phyloP scores from a whole-genome alignment of 2,329 filamentous ascomycete species.

The Aspergillus versicolor region DNA sequence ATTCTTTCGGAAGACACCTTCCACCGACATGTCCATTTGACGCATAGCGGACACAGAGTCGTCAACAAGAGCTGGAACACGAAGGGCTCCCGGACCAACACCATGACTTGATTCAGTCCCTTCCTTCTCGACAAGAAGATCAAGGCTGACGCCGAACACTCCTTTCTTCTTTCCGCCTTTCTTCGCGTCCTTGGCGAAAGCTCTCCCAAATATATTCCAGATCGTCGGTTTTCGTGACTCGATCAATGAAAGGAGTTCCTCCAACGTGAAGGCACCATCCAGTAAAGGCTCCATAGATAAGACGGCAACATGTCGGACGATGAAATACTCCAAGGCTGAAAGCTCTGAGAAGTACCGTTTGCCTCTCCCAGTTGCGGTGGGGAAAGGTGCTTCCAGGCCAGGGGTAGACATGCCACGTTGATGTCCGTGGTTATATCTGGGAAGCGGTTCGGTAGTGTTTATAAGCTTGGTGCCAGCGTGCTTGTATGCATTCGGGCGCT shows the following conservation, averaged over 20 bases:
- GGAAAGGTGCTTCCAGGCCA: constrained; percentile 44
- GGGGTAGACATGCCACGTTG: constrained; percentile 65
- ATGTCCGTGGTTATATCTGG: constrained; percentile 67
- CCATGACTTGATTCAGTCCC: constrained; percentile 98
- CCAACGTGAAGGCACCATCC: constrained; percentile 86
- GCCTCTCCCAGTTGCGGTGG: constrained; percentile 56
- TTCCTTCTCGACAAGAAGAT: constrained; percentile 85
- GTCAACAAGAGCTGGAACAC: constrained; percentile 91
- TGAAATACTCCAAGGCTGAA: constrained; percentile 94
- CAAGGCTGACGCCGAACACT: constrained; percentile 85
- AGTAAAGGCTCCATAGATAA: constrained; percentile 91
- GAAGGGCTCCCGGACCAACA: constrained; percentile 84
- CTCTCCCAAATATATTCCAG: constrained; percentile 97
- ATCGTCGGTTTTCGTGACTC: constrained; percentile 92
- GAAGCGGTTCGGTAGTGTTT: constrained; percentile 57
- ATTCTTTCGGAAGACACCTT: constrained; percentile 98
- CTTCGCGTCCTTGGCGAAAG: constrained; percentile 76
- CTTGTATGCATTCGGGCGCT: constrained; percentile 76
- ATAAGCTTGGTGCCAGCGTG: constrained; percentile 71
- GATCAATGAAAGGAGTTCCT: constrained; percentile 88
- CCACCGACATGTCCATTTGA: constrained; percentile 98
- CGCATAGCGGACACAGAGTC: constrained; percentile 92
- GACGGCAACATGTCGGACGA: constrained; percentile 91
- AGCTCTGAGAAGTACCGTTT: constrained; percentile 96
- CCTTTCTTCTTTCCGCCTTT: constrained; percentile 86